phyloP scores from a whole-genome alignment of 768 basidiomycete species.

The Suillus ampliporus region DNA sequence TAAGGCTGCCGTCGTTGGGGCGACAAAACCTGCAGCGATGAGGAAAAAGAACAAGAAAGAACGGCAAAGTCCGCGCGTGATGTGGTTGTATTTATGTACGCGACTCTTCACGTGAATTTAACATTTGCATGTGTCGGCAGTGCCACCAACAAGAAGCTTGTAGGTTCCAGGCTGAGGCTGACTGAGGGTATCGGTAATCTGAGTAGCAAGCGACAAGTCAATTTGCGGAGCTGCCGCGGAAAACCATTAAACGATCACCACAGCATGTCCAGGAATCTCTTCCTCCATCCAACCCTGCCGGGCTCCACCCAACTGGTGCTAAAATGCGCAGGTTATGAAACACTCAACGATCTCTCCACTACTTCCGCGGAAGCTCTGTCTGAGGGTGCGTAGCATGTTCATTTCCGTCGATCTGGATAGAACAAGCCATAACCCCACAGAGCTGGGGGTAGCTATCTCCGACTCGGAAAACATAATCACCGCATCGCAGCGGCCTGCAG shows the following conservation, averaged over 20 bases:
- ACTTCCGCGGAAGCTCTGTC: slow-evolving; percentile 53
- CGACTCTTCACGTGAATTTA: slow-evolving; percentile 18
- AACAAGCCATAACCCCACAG: slow-evolving; percentile 38
- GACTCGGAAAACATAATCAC: slow-evolving; percentile 54
- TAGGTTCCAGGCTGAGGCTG: not conserved
- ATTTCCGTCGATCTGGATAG: not conserved
- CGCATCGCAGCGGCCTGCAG: slow-evolving; percentile 41
- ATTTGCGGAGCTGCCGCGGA: not conserved
- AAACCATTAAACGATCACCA: not conserved
- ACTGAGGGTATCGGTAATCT: not conserved
- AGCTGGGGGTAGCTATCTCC: slow-evolving; percentile 52
- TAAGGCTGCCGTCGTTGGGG: not conserved
- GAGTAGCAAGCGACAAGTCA: not conserved
- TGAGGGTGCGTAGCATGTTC: slow-evolving; percentile 45
- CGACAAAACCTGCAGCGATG: slow-evolving; percentile 31
- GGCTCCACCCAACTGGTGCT: slow-evolving; percentile 52
- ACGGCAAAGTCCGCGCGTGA: slow-evolving; percentile 25
- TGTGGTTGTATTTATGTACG: slow-evolving; percentile 34
- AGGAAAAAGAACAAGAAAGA: slow-evolving; percentile 33
- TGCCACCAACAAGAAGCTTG: not conserved
- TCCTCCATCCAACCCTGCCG: slow-evolving; percentile 52
- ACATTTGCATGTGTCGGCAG: not conserved
- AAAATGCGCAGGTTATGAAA: slow-evolving; percentile 61
- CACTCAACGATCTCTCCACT: slow-evolving; percentile 53
- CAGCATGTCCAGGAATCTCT: slow-evolving; percentile 48